Percentiles rank a stretch among this genome's conserved stretches.
Evolutionary conservation across 1,284 basidiomycete species (phyloP).

Genomic region (Leccinum fuscescens): DNA sequence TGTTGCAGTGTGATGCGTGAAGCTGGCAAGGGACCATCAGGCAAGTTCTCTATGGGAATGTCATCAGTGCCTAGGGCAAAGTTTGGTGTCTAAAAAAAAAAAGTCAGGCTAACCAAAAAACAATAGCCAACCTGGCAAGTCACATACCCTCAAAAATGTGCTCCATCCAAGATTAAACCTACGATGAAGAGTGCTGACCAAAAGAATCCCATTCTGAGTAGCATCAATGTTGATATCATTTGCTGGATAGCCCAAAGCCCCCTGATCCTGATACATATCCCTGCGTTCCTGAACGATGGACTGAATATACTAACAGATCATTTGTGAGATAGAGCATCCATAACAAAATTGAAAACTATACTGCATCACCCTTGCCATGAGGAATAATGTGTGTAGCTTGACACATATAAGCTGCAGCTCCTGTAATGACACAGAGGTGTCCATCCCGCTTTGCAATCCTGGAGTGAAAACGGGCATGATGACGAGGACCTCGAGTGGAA

Average conservation of each 20-base stretch:
- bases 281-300: rapidly evolving
- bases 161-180: neutral
- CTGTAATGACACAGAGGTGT: neutral
- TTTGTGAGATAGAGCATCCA: neutral
- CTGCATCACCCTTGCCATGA: neutral
- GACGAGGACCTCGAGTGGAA: neutral
- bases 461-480: neutral
- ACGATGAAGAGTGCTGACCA: neutral
- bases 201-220: neutral
- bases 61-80: neutral
- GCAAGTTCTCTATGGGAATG: neutral
- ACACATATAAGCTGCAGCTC: neutral
- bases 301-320: neutral
- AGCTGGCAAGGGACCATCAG: neutral
- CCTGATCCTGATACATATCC: neutral
- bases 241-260: neutral
- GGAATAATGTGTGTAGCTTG: neutral
- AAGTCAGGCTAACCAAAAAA: neutral
- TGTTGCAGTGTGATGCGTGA: neutral
- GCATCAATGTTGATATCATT: neutral
- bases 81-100: neutral
- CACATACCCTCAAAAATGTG: neutral
- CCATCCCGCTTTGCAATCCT: neutral
- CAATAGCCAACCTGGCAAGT: neutral
- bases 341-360: neutral